Conservation (phyloP, 2,329 filamentous ascomycete species). For the Apiospora marii region DNA sequence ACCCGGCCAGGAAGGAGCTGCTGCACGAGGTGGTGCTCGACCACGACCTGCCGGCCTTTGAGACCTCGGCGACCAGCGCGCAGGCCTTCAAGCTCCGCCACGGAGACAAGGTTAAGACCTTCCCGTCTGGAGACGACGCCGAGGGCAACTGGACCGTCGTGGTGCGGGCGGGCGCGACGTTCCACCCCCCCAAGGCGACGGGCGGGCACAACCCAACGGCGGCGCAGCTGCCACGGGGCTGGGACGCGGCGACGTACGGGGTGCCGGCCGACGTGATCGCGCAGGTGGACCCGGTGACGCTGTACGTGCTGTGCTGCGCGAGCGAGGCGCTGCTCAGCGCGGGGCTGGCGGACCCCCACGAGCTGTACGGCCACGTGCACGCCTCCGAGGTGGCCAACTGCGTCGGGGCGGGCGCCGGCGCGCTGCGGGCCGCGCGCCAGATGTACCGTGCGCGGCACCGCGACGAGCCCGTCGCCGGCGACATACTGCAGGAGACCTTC, state of each 20-base stretch:
- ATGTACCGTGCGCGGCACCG: constrained; percentile 99
- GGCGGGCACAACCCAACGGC: constrained; percentile 96
- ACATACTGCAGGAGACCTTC: constrained; percentile 98
- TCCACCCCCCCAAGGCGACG: constrained; percentile 95
- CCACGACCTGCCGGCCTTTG: constrained; percentile 77
- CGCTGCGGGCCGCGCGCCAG: constrained; percentile 85
- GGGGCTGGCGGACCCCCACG: constrained; percentile 97
- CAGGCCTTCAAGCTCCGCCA: constrained; percentile 93
- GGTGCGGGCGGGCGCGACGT: constrained; percentile 90
- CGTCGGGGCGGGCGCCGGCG: constrained; percentile 96
- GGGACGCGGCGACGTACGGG: constrained; percentile 95
- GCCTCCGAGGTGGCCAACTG: constrained; percentile 98
- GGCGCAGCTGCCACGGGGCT: constrained; percentile 94
- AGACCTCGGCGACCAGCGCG: constrained; percentile 80
- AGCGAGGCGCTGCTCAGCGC: constrained; percentile 88
- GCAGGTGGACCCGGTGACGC: constrained; percentile 94
- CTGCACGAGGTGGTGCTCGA: constrained; percentile 78
- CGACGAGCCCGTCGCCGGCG: constrained; percentile 82
- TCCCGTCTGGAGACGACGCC: constrained; percentile 68
- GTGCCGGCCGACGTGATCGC: constrained; percentile 96
- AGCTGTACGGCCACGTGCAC: constrained; percentile 99
- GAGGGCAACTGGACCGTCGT: constrained; percentile 91
- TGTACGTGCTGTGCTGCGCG: constrained; percentile 93
- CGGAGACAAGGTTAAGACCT: constrained; percentile 87
- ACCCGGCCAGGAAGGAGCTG: constrained; percentile 97